Evolutionary conservation across 2,329 filamentous ascomycete species (phyloP).

Genomic region (Sclerotinia sclerotiorum): DNA sequence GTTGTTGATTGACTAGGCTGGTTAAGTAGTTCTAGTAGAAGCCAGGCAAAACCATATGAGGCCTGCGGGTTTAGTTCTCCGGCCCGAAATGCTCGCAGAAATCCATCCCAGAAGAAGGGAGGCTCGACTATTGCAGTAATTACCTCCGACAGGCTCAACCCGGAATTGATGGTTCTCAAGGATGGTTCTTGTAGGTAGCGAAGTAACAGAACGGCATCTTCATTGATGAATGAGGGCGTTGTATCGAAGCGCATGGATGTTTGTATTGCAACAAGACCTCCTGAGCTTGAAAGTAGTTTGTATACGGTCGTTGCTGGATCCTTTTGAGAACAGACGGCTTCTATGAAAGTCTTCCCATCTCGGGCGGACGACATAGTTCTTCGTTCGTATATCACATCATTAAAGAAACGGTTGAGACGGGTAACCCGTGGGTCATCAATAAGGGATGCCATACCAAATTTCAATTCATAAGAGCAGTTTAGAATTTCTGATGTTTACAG

Average conservation of each 20-base stretch:
- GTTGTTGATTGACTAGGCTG: constrained; percentile 35
- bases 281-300: constrained; percentile 42
- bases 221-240: constrained; percentile 48
- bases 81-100: constrained; percentile 36
- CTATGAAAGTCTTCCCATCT: constrained; percentile 49
- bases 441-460: constrained; percentile 10
- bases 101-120: constrained; percentile 49
- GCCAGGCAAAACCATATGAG: constrained; percentile 44
- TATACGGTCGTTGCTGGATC: constrained; percentile 46
- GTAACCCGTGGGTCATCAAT: constrained; percentile 26
- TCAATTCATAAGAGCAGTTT: too few relatives aligned
- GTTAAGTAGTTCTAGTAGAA: constrained; percentile 47
- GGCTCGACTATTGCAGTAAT: constrained; percentile 51
- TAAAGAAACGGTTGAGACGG: constrained; percentile 44
- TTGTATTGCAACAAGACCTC: constrained; percentile 43
- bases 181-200: constrained; percentile 39
- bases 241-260: constrained; percentile 47
- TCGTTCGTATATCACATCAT: constrained; percentile 43
- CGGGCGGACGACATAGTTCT: constrained; percentile 42
- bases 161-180: constrained; percentile 32
- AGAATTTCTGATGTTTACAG: too few relatives aligned
- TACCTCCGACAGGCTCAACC: constrained; percentile 45
- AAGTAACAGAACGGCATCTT: constrained; percentile 39
- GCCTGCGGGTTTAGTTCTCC: constrained; percentile 37
- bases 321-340: constrained; percentile 47